Conservation (phyloP, 805 yeast species). For the Trichomonascus vanleenenianus region DNA sequence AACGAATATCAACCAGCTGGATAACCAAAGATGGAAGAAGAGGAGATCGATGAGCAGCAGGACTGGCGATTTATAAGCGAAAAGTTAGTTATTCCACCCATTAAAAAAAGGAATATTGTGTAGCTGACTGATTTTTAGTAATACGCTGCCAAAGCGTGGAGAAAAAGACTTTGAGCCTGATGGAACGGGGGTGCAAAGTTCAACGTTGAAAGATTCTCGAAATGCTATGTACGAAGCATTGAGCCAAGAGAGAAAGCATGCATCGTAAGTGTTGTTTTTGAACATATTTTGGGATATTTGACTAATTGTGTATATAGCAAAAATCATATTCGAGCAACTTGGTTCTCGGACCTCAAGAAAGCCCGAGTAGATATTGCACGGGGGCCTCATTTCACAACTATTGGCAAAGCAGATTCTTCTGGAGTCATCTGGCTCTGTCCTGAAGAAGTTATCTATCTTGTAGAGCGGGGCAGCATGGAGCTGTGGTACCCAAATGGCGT, state of each 20-base stretch:
- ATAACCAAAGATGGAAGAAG: conserved; percentile 14
- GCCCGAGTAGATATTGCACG: conserved; percentile 44
- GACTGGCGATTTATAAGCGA: conserved; percentile 32
- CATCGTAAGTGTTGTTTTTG: conserved; percentile 12
- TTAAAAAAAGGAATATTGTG: neutral
- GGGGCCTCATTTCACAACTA: conserved; percentile 66
- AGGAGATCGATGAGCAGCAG: conserved; percentile 31
- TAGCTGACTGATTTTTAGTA: neutral
- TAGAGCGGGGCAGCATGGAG: conserved; percentile 67
- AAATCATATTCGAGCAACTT: conserved; percentile 46
- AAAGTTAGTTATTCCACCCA: neutral
- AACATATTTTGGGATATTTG: conserved; percentile 3
- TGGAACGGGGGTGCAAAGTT: conserved; percentile 49
- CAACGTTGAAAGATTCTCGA: conserved; percentile 45
- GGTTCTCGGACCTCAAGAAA: conserved; percentile 27
- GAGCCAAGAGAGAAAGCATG: conserved; percentile 26
- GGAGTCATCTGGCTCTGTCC: conserved; percentile 47
- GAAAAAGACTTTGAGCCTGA: conserved; percentile 84
- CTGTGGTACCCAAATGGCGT: conserved; percentile 26
- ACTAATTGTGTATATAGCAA: conserved; percentile 25
- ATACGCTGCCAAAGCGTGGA: conserved; percentile 49
- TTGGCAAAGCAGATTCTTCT: conserved; percentile 51
- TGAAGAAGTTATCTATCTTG: conserved; percentile 68
- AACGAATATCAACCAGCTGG: no score
- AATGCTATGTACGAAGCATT: conserved; percentile 69